These are phyloP conservation scores for Nemania sp. DNA, from an alignment of 2,329 filamentous ascomycete genomes.

Conservation along the genomic window DNA sequence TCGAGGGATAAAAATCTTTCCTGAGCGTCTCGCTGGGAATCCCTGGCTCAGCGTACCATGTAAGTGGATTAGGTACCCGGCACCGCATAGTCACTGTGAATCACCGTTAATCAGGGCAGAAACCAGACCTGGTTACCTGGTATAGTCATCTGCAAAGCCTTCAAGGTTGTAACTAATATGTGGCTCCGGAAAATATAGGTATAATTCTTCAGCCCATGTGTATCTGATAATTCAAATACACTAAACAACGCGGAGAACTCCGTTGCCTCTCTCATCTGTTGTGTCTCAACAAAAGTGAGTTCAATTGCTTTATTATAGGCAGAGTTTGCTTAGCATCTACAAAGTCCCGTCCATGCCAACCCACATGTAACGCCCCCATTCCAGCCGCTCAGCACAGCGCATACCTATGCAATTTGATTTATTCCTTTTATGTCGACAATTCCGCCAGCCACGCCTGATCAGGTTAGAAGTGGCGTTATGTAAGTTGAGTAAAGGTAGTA, in stretches of 20 bases:
- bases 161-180: too few relatives aligned
- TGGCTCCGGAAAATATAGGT: too few relatives aligned
- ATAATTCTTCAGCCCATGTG: background rate
- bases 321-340: background rate
- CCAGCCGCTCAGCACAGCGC: constrained; percentile 1
- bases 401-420: background rate
- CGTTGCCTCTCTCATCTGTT: background rate
- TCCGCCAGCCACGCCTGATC: background rate
- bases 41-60: constrained; percentile 2
- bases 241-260: background rate
- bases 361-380: constrained; percentile 15
- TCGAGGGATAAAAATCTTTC: constrained; percentile 16
- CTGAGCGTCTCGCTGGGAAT: constrained; percentile 5
- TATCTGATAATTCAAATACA: background rate
- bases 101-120: background rate
- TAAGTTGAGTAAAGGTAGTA: background rate
- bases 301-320: background rate
- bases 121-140: too few relatives aligned
- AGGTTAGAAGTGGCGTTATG: background rate
- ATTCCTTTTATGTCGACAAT: background rate
- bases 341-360: too few relatives aligned
- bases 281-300: background rate
- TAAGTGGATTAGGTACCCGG: too few relatives aligned
- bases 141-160: too few relatives aligned
- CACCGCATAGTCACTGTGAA: too few relatives aligned